Conservation (phyloP, 108 stramenopile genomes). For the Skeletonema grethae region DNA sequence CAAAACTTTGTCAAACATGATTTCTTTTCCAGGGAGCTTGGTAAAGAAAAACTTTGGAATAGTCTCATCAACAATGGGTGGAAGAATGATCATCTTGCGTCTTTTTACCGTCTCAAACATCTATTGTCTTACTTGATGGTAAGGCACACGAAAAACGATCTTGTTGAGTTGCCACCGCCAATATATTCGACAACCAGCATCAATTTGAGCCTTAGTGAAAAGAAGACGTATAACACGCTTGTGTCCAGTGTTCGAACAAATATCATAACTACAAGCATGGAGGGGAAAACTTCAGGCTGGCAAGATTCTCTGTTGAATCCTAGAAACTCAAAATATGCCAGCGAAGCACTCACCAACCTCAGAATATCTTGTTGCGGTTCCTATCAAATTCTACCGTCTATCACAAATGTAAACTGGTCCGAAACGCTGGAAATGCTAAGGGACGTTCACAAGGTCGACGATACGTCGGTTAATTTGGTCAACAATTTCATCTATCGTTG, state of each 20-base stretch:
- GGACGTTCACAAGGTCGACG: slow-evolving; percentile 41
- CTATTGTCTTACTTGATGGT: slow-evolving; percentile 77
- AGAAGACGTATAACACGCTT: slow-evolving; percentile 75
- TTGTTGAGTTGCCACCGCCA: slow-evolving; percentile 67
- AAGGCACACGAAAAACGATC: slow-evolving; percentile 78
- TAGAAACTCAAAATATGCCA: slow-evolving; percentile 63
- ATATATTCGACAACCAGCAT: slow-evolving; percentile 37
- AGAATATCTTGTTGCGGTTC: slow-evolving; percentile 81
- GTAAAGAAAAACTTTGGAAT: slow-evolving; percentile 65
- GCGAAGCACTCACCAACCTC: slow-evolving; percentile 66
- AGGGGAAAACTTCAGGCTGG: slow-evolving; percentile 74
- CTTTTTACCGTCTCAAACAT: slow-evolving; percentile 67
- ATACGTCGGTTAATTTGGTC: slow-evolving; percentile 45
- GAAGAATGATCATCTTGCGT: slow-evolving; percentile 52
- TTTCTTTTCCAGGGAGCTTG: slow-evolving; percentile 58
- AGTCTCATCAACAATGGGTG: slow-evolving; percentile 53
- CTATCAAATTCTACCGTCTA: slow-evolving; percentile 45
- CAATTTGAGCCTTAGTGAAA: slow-evolving; percentile 65
- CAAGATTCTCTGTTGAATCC: slow-evolving; percentile 84
- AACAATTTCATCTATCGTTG: slow-evolving; percentile 64
- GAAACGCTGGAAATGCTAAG: slow-evolving; percentile 71
- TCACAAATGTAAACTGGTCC: slow-evolving; percentile 49
- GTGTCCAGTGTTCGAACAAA: slow-evolving; percentile 73
- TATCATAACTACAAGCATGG: slow-evolving; percentile 71
- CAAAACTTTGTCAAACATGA: slow-evolving; percentile 72